Base-by-base conservation (phyloP, 768 basidiomycete species). In the Mycena kentingensis region DNA sequence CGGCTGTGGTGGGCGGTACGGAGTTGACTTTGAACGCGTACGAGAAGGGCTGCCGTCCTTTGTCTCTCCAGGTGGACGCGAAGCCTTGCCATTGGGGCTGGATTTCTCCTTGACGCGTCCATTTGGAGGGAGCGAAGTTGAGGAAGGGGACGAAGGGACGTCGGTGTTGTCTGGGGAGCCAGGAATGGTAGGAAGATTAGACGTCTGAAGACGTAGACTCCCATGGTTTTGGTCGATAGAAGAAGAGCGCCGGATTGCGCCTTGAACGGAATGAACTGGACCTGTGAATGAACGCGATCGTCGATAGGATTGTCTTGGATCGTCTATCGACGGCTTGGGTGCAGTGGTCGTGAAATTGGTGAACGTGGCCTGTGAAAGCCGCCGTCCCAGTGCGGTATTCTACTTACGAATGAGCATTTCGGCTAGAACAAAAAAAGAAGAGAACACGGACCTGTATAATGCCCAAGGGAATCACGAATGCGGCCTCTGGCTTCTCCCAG, bases 401-500 rank as follows among this genome's bases (percentile, higher is more conserved):
- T 89, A 48, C 32, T 34, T 57, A 47, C 37, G 48, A 46, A 13
- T 29, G 39, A 60, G 31, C 31, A n/a, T n/a, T n/a, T n/a, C 31
- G 31, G 10, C 31, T 32, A 35, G 22, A 43, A 35, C 27, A 24
- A 46, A 34, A 31, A 46, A 19, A 38, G 29, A 44, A 29, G 16
- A 15, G 41, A 37, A 15, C 18, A 62, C 74, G 62, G 61, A 84
- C 91, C 78, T 96, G 93, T 16, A 96, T 84, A 59, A 93, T 82
- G 12, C 87, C 87, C 46, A 98, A 74, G 29, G 94, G 94, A 55
- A 98, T 96, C 26, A 98, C 88, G 66, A 97, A 94, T 1, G 37
- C 57, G 10, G 46, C 89, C 21, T 77, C 70, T 13, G 94, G 94
- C n/a, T 88, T 81, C 52, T 91, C 91, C 94, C 94, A 98, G 29